Evolutionary conservation across 1,284 basidiomycete species (phyloP).

Genomic region (Phellinidium pouzarii): DNA sequence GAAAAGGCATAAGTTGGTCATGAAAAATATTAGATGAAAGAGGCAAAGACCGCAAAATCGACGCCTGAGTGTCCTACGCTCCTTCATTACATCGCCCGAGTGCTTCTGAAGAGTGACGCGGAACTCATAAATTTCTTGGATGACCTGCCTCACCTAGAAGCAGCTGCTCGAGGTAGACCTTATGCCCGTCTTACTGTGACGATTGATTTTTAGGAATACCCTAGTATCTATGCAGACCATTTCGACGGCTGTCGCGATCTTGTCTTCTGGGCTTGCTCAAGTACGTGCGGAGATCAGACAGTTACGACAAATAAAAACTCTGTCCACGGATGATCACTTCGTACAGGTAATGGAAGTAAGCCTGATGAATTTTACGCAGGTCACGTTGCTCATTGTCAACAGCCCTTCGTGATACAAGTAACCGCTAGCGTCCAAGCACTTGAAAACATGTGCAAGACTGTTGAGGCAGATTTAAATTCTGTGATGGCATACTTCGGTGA

Average conservation of each 20-base stretch:
- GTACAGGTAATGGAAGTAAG: constrained; percentile 58
- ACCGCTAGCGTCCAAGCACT: constrained; percentile 53
- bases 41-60: constrained; percentile 72
- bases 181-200: background rate
- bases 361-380: background rate
- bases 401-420: constrained; percentile 55
- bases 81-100: constrained; percentile 77
- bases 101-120: constrained; percentile 67
- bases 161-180: constrained; percentile 67
- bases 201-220: background rate
- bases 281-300: constrained; percentile 51
- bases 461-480: constrained; percentile 54
- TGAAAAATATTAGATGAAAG: constrained; percentile 62
- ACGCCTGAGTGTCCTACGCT: constrained; percentile 73
- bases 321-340: constrained; percentile 52
- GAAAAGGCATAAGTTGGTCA: constrained; percentile 10
- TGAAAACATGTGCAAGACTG: constrained; percentile 47
- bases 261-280: constrained; percentile 53
- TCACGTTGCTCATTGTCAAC: background rate
- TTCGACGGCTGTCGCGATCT: constrained; percentile 48
- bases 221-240: constrained; percentile 70
- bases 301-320: constrained; percentile 30
- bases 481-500: constrained; percentile 73
- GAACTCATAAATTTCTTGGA: constrained; percentile 69
- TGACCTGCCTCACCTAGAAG: constrained; percentile 76